Percentiles rank a stretch among this genome's conserved stretches.
These are phyloP conservation scores for Uronychia binucleata DNA, from an alignment of 73 alveolate species.

Conservation along the genomic window DNA sequence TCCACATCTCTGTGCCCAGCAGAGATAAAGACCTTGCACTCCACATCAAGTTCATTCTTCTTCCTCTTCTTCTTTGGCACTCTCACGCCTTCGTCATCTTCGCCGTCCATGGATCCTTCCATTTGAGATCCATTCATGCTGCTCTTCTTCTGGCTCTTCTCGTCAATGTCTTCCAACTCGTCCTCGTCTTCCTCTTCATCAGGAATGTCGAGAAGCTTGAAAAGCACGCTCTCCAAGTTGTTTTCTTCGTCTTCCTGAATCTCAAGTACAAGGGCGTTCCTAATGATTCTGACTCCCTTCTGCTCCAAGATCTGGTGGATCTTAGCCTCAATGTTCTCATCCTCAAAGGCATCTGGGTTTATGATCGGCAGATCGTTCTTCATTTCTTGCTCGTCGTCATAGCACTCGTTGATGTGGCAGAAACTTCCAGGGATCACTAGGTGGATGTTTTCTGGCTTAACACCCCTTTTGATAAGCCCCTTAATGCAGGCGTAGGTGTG, in stretches of 20 bases:
- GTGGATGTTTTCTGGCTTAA: slow-evolving; percentile 89
- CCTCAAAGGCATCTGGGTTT: slow-evolving; percentile 84
- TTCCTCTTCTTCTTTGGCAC: slow-evolving; percentile 74
- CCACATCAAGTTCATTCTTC: slow-evolving; percentile 73
- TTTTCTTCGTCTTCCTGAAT: slow-evolving; percentile 72
- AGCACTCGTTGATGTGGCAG: slow-evolving; percentile 74
- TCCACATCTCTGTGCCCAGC: slow-evolving; percentile 98
- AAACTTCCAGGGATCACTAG: slow-evolving; percentile 88
- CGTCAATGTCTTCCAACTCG: slow-evolving; percentile 58
- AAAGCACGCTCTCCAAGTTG: slow-evolving; percentile 54
- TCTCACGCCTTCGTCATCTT: slow-evolving; percentile 52
- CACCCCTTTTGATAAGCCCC: slow-evolving; percentile 92
- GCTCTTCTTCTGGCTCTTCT: slow-evolving; percentile 62
- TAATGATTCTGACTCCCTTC: slow-evolving; percentile 71
- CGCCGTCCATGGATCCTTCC: slow-evolving; percentile 50
- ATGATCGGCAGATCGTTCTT: slow-evolving; percentile 53
- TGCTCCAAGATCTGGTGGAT: slow-evolving; percentile 56
- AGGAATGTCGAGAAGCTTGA: slow-evolving; percentile 64
- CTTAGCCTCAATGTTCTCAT: slow-evolving; percentile 66
- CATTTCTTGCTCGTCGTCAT: slow-evolving; percentile 73
- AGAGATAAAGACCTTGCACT: slow-evolving; percentile 85
- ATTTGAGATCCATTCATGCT: slow-evolving; percentile 15
- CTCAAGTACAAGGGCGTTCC: slow-evolving; percentile 59
- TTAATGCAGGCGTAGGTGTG: slow-evolving; percentile 89
- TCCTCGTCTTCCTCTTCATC: slow-evolving; percentile 83